Evolutionary conservation across 495 filamentous ascomycete species (phyloP).

Genomic region (Tuber umbilicatum): DNA sequence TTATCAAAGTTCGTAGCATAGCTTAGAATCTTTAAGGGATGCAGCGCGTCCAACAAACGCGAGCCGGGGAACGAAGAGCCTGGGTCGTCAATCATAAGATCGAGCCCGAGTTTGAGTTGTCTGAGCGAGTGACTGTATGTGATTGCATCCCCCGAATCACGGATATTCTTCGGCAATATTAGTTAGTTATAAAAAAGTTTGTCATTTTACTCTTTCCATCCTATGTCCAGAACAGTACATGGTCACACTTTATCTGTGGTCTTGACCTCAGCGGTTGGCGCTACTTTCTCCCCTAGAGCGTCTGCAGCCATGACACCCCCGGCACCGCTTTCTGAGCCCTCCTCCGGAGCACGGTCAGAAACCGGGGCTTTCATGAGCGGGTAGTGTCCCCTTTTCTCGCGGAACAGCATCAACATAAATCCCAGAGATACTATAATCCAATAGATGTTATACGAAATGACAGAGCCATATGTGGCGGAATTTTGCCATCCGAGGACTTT

Average conservation of each 20-base stretch:
- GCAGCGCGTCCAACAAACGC: not conserved
- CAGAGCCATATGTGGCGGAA: slow-evolving; percentile 73
- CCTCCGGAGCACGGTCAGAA: not conserved
- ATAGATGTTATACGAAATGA: slow-evolving; percentile 85
- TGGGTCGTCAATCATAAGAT: not conserved
- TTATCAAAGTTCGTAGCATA: not conserved
- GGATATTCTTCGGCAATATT: not conserved
- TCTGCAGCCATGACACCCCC: not conserved
- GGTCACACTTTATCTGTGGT: not conserved
- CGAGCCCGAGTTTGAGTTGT: not conserved
- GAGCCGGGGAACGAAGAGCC: not conserved
- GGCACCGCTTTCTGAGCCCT: not conserved
- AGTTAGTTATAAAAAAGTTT: not conserved
- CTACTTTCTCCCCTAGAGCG: slow-evolving; percentile 6
- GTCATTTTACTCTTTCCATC: not conserved
- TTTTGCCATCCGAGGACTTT: slow-evolving; percentile 74
- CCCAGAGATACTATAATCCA: slow-evolving; percentile 62
- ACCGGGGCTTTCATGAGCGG: slow-evolving; percentile 49
- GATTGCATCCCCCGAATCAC: not conserved
- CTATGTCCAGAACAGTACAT: not conserved
- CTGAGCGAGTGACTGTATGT: not conserved
- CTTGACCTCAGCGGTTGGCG: not conserved
- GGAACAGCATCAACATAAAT: slow-evolving; percentile 59
- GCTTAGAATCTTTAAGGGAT: not conserved
- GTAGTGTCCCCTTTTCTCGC: slow-evolving; percentile 61